phyloP scores from a whole-genome alignment of 441 rosid species.

The Manihot esculenta region DNA sequence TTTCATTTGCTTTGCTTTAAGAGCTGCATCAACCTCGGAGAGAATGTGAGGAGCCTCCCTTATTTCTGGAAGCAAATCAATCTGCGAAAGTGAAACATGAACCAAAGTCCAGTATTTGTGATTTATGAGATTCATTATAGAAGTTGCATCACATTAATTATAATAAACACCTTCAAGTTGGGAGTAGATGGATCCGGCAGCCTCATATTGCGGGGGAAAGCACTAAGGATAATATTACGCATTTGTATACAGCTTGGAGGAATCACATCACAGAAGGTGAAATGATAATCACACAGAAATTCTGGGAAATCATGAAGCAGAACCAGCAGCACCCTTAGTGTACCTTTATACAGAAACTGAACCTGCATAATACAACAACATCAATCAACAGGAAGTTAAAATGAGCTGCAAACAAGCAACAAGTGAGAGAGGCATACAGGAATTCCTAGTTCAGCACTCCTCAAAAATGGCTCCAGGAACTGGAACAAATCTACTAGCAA shows the following conservation, averaged over 20 bases:
- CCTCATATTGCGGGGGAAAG: slow-evolving; percentile 98
- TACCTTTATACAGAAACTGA: slow-evolving; percentile 85
- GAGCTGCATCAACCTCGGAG: slow-evolving; percentile 93
- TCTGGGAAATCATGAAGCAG: slow-evolving; percentile 98
- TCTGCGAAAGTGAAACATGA: slow-evolving; percentile 42
- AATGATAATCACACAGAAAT: slow-evolving; percentile 93
- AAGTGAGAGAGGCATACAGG: slow-evolving; percentile 60
- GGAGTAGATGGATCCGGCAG: slow-evolving; percentile 99
- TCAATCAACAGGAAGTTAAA: slow-evolving; percentile 9
- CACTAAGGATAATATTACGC: slow-evolving; percentile 96
- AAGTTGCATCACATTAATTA: background rate
- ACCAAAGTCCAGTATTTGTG: background rate
- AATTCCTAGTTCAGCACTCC: slow-evolving; percentile 85
- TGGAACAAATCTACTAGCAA: slow-evolving; percentile 92
- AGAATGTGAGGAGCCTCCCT: slow-evolving; percentile 81
- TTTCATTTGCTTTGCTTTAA: slow-evolving; percentile 84
- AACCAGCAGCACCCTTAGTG: slow-evolving; percentile 92
- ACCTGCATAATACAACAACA: slow-evolving; percentile 48
- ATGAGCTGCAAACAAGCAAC: slow-evolving; percentile 12
- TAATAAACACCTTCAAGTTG: slow-evolving; percentile 67
- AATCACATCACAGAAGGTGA: slow-evolving; percentile 79
- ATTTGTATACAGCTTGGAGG: slow-evolving; percentile 99
- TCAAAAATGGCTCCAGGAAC: slow-evolving; percentile 94
- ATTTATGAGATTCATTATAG: background rate
- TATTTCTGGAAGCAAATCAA: slow-evolving; percentile 95